Percentiles rank a stretch among this genome's conserved stretches.
phyloP scores from a whole-genome alignment of 164 flowering plant species.

The Cinnamomum micranthum region DNA sequence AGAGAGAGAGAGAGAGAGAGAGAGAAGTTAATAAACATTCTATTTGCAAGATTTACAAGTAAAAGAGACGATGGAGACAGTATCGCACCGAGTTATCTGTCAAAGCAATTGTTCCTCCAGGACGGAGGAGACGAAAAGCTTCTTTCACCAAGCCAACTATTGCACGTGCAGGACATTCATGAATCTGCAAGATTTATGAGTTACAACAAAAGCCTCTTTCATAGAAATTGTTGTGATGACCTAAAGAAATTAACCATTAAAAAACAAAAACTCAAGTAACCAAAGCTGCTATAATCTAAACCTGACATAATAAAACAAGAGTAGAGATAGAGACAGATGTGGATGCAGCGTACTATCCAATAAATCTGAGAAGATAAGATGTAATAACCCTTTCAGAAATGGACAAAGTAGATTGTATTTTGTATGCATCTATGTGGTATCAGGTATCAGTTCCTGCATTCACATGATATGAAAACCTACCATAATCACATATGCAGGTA shows the following conservation, averaged over 20 bases:
- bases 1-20: background rate
- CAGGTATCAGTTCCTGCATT: too few species aligned
- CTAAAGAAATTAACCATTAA: background rate
- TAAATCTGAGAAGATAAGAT: too few species aligned
- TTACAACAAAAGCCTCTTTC: background rate
- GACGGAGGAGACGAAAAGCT: conserved; percentile 60
- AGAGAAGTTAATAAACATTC: background rate
- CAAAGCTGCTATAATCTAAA: background rate
- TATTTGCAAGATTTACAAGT: background rate
- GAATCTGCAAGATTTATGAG: conserved; percentile 36
- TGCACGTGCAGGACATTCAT: conserved; percentile 66
- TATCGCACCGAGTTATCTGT: conserved; percentile 52
- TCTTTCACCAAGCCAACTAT: conserved; percentile 45
- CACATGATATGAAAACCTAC: too few species aligned
- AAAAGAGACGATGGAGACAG: background rate
- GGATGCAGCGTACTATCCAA: too few species aligned
- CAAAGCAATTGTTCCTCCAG: conserved; percentile 63
- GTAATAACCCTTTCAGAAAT: too few species aligned
- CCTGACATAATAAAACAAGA: background rate
- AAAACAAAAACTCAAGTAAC: background rate
- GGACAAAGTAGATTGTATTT: too few species aligned
- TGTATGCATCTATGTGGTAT: too few species aligned
- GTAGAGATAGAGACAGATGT: background rate
- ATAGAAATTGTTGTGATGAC: background rate
- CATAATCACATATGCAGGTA: too few species aligned